A percentile compares a stretch with the other conserved stretches of the same genome.
phyloP scores from a whole-genome alignment of 139 green algal genomes.

The Chlamydomonas sphaeroides region DNA sequence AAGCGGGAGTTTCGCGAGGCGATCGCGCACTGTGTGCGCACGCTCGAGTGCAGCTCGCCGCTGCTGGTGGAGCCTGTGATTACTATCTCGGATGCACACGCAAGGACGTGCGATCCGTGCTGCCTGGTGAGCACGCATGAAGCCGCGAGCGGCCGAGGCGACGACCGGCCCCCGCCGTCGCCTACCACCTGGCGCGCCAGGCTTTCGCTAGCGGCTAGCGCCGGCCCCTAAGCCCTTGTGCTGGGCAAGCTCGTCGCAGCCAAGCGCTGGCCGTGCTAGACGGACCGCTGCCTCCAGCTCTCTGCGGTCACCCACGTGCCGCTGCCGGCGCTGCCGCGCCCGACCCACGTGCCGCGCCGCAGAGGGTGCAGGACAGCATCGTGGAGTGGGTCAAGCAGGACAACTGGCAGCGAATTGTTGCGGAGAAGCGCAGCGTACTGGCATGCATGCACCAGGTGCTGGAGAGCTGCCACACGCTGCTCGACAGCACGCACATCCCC shows the following conservation, averaged over 20 bases:
- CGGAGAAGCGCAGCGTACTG: constrained; percentile 71
- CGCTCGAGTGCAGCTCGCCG: constrained; percentile 49
- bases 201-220: no score
- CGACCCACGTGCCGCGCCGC: neutral
- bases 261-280: no score
- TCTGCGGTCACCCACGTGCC: no score
- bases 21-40: constrained; percentile 54
- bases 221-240: neutral
- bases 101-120: constrained; percentile 62
- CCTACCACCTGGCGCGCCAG: no score
- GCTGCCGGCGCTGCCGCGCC: no score
- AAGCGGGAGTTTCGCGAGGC: constrained; percentile 58
- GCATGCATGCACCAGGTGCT: constrained; percentile 63
- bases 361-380: constrained; percentile 64
- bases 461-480: constrained; percentile 68
- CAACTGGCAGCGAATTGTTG: constrained; percentile 55
- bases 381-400: constrained; percentile 54
- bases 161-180: no score
- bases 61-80: constrained; percentile 67
- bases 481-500: constrained; percentile 66
- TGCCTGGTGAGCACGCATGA: constrained; percentile 62
- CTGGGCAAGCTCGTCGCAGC: no score
- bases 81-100: constrained; percentile 53
- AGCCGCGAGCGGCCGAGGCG: no score
- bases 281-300: no score